Percentiles rank a stretch among this genome's conserved stretches.
These are phyloP conservation scores for Russula sp. DNA, from an alignment of 768 basidiomycete species.

Conservation along the genomic window DNA sequence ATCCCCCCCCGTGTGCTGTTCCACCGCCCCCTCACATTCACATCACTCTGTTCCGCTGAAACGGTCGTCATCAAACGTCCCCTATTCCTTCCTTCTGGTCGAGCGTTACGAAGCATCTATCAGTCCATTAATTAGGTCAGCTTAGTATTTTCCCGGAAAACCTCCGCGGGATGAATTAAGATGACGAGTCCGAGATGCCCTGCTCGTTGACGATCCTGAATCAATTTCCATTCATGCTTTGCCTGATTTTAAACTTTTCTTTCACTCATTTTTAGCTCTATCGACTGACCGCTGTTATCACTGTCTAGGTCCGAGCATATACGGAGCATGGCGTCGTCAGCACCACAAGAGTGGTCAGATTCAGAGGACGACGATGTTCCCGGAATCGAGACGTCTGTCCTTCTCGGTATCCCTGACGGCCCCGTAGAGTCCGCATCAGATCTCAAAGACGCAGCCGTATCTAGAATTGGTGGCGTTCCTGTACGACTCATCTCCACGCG, in stretches of 20 bases:
- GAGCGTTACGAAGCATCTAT: neutral
- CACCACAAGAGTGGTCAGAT: conserved; percentile 71
- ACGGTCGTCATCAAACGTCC: neutral
- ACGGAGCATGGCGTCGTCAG: conserved; percentile 36
- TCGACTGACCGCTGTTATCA: conserved; percentile 20
- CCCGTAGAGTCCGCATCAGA: conserved; percentile 50
- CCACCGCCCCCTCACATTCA: neutral
- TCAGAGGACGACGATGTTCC: conserved; percentile 59
- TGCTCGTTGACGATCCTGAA: conserved; percentile 56
- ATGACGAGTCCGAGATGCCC: conserved; percentile 79
- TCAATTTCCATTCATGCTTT: conserved; percentile 90
- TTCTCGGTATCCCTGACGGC: conserved; percentile 80
- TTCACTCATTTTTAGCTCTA: conserved; percentile 16
- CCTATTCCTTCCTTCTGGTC: neutral
- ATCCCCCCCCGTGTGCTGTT: neutral
- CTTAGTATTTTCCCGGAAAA: neutral
- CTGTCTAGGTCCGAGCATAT: neutral
- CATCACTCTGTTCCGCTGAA: neutral
- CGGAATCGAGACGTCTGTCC: conserved; percentile 63
- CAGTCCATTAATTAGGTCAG: conserved; percentile 7
- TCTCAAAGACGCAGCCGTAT: conserved; percentile 71
- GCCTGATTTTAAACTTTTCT: conserved; percentile 46
- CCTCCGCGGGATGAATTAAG: conserved; percentile 38
- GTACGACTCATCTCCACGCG: conserved; percentile 60
- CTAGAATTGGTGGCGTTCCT: conserved; percentile 85